These are phyloP conservation scores for Dendrobium chrysotoxum DNA, from an alignment of 106 monocot genomes.

Conservation along the genomic window DNA sequence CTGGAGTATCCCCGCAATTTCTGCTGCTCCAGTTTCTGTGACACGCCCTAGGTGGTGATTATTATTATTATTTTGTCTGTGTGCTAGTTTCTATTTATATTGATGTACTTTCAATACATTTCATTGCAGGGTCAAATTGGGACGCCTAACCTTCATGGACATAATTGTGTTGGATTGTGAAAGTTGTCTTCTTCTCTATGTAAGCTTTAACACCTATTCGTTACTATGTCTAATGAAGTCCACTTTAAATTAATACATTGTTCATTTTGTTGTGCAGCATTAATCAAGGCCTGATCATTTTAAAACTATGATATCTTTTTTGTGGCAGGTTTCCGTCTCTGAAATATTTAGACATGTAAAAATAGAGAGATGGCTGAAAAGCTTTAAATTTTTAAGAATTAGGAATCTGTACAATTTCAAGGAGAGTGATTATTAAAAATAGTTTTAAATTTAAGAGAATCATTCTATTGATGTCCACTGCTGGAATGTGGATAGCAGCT, in stretches of 20 bases:
- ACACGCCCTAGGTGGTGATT: constrained; percentile 75
- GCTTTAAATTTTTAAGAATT: too few species aligned
- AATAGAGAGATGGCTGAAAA: too few species aligned
- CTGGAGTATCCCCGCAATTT: constrained; percentile 82
- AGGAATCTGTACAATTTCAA: too few species aligned
- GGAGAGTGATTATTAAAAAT: too few species aligned
- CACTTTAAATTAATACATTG: not conserved
- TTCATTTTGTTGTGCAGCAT: not conserved
- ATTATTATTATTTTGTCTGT: not conserved
- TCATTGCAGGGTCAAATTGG: constrained; percentile 60
- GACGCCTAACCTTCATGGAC: constrained; percentile 56
- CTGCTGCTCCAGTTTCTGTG: constrained; percentile 66
- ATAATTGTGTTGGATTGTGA: constrained; percentile 63
- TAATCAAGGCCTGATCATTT: not conserved
- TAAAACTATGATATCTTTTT: not conserved
- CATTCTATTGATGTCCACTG: too few species aligned
- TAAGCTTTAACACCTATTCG: constrained; percentile 21
- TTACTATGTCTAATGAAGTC: not conserved
- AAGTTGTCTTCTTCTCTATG: constrained; percentile 68
- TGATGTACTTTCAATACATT: not conserved
- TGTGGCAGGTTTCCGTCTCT: not conserved
- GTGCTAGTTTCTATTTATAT: not conserved
- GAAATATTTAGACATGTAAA: not conserved
- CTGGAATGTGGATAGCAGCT: too few species aligned
- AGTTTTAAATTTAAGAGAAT: too few species aligned